phyloP scores from a whole-genome alignment of 1,284 basidiomycete genomes.

The Apiotrichum sp. region DNA sequence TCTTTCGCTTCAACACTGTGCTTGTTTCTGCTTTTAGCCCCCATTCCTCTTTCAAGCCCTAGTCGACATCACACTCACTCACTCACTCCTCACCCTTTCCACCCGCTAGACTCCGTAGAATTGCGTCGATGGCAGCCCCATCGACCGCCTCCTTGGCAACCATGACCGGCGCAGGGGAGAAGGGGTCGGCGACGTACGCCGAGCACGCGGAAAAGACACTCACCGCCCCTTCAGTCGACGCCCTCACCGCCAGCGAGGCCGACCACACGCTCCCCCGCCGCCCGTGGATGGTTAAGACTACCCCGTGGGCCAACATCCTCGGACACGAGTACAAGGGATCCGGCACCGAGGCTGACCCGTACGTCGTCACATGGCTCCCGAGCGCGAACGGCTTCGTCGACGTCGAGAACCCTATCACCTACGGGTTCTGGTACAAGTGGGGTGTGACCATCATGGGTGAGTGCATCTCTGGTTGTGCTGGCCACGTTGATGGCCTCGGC shows the following conservation, averaged over 20 bases:
- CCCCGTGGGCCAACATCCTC: conserved; percentile 43
- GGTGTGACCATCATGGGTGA: background rate
- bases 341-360: conserved; percentile 45
- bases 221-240: background rate
- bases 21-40: too few species aligned
- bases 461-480: background rate
- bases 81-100: too few species aligned
- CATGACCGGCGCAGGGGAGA: too few species aligned
- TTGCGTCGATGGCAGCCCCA: too few species aligned
- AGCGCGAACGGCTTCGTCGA: background rate
- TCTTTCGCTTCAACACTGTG: too few species aligned
- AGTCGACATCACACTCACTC: too few species aligned
- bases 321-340: conserved; percentile 38
- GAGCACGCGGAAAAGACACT: background rate
- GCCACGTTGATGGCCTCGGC: background rate
- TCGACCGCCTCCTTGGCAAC: too few species aligned
- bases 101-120: too few species aligned
- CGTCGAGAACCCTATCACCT: conserved; percentile 32
- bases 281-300: conserved; percentile 36
- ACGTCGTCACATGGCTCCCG: conserved; percentile 39
- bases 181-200: too few species aligned
- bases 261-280: conserved; percentile 3
- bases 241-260: background rate
- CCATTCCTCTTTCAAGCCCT: too few species aligned
- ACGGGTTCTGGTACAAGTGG: conserved; percentile 32